A percentile compares a stretch with the other conserved stretches of the same genome.
These are phyloP conservation scores for Mallotus repandus DNA, from an alignment of 441 rosid species.

Conservation along the genomic window DNA sequence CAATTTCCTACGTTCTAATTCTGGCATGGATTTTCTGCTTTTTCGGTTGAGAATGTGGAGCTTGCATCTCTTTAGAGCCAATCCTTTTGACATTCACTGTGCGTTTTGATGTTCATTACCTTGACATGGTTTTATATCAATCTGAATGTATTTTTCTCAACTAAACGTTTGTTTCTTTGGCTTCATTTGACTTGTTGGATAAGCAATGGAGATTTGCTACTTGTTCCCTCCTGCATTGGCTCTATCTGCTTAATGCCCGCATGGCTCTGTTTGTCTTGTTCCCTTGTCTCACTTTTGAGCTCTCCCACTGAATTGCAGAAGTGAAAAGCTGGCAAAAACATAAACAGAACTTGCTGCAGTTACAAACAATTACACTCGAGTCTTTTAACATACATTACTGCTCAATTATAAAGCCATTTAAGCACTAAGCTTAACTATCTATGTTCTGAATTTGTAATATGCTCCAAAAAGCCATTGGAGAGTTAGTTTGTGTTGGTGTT, in stretches of 20 bases:
- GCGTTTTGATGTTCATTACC: too few relatives aligned
- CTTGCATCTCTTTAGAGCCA: not conserved
- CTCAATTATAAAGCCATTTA: not conserved
- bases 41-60: not conserved
- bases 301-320: not conserved
- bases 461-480: not conserved
- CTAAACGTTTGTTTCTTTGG: not conserved
- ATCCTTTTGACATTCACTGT: too few relatives aligned
- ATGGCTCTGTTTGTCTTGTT: not conserved
- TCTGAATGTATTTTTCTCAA: not conserved
- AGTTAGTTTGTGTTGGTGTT: not conserved
- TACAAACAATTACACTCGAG: slow-evolving; percentile 1
- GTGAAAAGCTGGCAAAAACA: not conserved
- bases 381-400: not conserved
- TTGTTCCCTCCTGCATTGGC: not conserved
- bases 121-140: too few relatives aligned
- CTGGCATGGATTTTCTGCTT: not conserved
- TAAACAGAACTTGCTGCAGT: not conserved
- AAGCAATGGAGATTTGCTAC: not conserved
- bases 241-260: not conserved
- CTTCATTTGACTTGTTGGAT: not conserved
- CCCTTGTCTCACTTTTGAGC: not conserved
- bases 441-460: not conserved
- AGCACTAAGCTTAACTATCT: not conserved
- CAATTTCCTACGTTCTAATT: not conserved